These are phyloP conservation scores for Plasmodium reichenowi DNA, from an alignment of 169 alveolate genomes.

Conservation along the genomic window DNA sequence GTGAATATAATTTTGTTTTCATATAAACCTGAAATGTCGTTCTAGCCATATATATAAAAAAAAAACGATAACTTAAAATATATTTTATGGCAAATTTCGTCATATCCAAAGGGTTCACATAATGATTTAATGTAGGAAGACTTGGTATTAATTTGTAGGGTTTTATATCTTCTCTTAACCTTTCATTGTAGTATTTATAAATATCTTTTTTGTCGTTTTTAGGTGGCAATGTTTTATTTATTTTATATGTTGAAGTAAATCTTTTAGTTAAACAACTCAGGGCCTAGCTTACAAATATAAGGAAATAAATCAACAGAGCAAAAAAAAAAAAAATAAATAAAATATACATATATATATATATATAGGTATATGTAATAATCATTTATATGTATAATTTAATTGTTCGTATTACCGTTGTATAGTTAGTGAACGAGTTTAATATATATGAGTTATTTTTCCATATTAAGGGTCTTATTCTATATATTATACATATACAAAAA, in stretches of 20 bases:
- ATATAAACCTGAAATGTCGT: constrained; percentile 89
- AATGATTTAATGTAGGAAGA: constrained; percentile 66
- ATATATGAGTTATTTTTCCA: constrained; percentile 24
- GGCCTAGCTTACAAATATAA: background rate
- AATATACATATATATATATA: background rate
- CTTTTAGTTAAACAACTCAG: constrained; percentile 26
- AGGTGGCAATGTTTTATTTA: background rate
- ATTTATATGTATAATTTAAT: background rate
- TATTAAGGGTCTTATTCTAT: constrained; percentile 42
- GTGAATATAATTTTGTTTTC: background rate
- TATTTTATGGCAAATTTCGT: constrained; percentile 84
- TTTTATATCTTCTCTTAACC: constrained; percentile 36
- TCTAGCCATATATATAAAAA: constrained; percentile 91
- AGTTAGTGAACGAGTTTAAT: constrained; percentile 20
- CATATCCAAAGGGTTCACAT: constrained; percentile 83
- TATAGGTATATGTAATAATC: background rate
- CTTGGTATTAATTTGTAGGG: constrained; percentile 55
- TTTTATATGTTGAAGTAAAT: constrained; percentile 15
- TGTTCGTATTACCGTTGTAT: constrained; percentile 22
- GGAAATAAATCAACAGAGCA: background rate
- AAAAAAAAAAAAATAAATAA: no score
- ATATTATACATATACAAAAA: background rate
- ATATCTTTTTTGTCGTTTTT: constrained; percentile 47
- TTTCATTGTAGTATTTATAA: constrained; percentile 40
- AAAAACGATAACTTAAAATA: constrained; percentile 86